These are phyloP conservation scores for Trichoderma pleuroti DNA, from an alignment of 2,329 filamentous ascomycete species.

Conservation along the genomic window DNA sequence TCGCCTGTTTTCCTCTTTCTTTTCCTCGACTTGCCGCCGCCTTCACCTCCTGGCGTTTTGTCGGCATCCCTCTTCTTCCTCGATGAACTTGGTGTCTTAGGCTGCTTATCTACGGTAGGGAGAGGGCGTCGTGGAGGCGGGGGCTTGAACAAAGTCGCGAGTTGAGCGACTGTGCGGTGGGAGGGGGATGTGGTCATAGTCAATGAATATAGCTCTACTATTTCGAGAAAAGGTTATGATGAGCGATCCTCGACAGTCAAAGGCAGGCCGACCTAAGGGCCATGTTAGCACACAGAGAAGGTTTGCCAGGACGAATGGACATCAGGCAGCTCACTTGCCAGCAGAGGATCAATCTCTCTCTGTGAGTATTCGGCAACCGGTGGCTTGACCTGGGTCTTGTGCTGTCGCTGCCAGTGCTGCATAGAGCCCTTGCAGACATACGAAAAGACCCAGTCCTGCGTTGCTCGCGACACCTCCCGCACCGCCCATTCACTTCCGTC, in stretches of 20 bases:
- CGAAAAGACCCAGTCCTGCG: slow-evolving; percentile 52
- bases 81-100: slow-evolving; percentile 29
- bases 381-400: slow-evolving; percentile 39
- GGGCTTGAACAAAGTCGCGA: slow-evolving; percentile 47
- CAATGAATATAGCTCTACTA: slow-evolving; percentile 46
- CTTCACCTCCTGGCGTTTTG: slow-evolving; percentile 26
- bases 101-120: slow-evolving; percentile 27
- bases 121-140: slow-evolving; percentile 35
- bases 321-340: slow-evolving; percentile 40
- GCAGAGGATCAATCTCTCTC: slow-evolving; percentile 44
- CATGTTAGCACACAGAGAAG: slow-evolving; percentile 6
- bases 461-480: slow-evolving; percentile 41
- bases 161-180: slow-evolving; percentile 54
- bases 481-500: slow-evolving; percentile 50
- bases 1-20: slow-evolving; percentile 28
- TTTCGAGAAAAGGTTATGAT: slow-evolving; percentile 48
- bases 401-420: slow-evolving; percentile 48
- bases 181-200: slow-evolving; percentile 55
- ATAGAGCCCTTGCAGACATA: slow-evolving; percentile 53
- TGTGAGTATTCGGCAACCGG: slow-evolving; percentile 49
- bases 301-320: background rate
- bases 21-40: slow-evolving; percentile 29
- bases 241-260: slow-evolving; percentile 54
- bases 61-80: slow-evolving; percentile 28
- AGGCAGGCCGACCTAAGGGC: slow-evolving; percentile 50